Base-by-base conservation (phyloP, 352 stramenopile species). In the Plasmopara viticola region DNA sequence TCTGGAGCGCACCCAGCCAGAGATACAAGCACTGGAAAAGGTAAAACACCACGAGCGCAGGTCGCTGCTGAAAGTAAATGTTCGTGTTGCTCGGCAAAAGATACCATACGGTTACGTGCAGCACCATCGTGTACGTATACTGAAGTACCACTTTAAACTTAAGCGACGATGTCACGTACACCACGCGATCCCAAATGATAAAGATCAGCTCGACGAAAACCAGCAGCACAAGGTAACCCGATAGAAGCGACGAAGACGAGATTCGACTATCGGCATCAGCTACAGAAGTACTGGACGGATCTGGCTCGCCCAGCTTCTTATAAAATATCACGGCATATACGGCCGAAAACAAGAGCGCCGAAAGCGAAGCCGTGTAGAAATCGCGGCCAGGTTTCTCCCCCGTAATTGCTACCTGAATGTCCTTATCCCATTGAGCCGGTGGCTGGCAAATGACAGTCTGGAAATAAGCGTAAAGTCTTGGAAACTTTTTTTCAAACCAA, bases 181-280 rank as follows among this genome's bases (percentile, higher is more conserved):
- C 74, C 28, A 90, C 83, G 25, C 84, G 83, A 59, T 94, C 84
- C 84, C 84, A 94, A 28, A 94, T 86, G 38, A 91, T 86, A 44
- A 89, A 81, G 33, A 78, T 68, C 13, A 94, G 57, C 51, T 93
- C 73, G 33, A 91, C 74, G 29, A 93, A 67, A 5, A 94, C 80
- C 33, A 91, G 51, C 14, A 90, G 60, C n/a, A 94, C 84, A 12
- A 94, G 62, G 53, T 94, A 90, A n/a, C 80, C 84, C 2, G 84
- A 94, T 9, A 94, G 67, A 52, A 94, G 75, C 29, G 81, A 89
- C 14, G 62, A 85, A 2, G 78, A 88, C 0, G 75, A 70, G 14
- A 87, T 46, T 44, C 72, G 79, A 15, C 69, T 76, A 44, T 79
- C 70, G 17, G 58, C 76, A 38, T 80, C 66, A 2, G 66, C 62